Evolutionary conservation across 495 filamentous ascomycete species (phyloP), one percentile per base, ranked within the genome.

Genomic region (Hypoxylon lienhwacheense): DNA sequence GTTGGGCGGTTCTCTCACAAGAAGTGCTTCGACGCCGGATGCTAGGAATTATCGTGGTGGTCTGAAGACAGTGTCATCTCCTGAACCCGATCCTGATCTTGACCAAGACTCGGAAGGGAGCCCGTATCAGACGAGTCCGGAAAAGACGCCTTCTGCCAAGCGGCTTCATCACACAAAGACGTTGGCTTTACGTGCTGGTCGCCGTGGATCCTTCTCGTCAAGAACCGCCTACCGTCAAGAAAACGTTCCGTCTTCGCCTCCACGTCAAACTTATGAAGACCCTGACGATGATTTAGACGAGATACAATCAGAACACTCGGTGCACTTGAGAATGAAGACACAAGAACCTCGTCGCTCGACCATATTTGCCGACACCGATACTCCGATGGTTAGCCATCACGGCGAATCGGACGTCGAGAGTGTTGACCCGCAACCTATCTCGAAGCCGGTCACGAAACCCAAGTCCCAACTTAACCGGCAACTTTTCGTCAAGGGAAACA

Each of bases 21-120:
- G 65, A 49, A 67, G 65, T 39, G 62, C 62, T 20, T 67, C 65
- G 26, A 67, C 65, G 14, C 65, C 65, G n/a, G 65, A 65, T 35
- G 52, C 65, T 57, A 63, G 62, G 41, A 63, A 50, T 49, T 48
- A 59, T 19, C 58, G 48, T 21, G 52, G 47, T 41, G 39, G 46
- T 7, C 48, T 55, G 20, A 67, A 58, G 52, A 51, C 47, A 12
- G 14, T 49, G 33, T 51, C 51, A 24, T 55, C 55, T 43, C 58
- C 50, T 3, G 61, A 64, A 43, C 53, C 54, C 36, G 64, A 62
- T n/a, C n/a, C n/a, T n/a, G 61, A 54, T 11, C 44, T 7, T 53
- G 64, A 62, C 10, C 53, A 37, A 52, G 59, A 63, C 25, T 59
- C 62, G 19, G 61, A 64, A 39, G 64, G 58, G 26, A 62, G 58